phyloP scores from a whole-genome alignment of 192 early-diverging fungal species.

The Radiomyces spectabilis region DNA sequence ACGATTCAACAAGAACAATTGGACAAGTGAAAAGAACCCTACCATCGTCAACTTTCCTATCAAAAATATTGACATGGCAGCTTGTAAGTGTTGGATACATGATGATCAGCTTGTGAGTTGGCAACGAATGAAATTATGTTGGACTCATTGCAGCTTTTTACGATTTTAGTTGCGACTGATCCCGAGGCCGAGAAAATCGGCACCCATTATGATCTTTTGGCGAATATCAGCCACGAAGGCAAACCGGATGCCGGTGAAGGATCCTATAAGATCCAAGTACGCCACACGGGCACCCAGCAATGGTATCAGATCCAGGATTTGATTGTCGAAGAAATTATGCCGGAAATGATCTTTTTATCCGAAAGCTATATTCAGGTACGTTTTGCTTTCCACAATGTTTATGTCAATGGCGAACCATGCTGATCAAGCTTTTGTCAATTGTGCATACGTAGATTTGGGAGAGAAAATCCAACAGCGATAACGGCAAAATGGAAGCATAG shows the following conservation, averaged over 20 bases:
- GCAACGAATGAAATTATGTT: not conserved
- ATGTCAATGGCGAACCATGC: not conserved
- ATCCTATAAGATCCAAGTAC: slow-evolving; percentile 78
- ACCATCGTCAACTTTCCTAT: slow-evolving; percentile 96
- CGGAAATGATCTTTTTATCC: slow-evolving; percentile 90
- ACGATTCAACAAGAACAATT: slow-evolving; percentile 82
- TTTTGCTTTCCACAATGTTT: too few species aligned
- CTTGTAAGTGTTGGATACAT: slow-evolving; percentile 64
- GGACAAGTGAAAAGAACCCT: slow-evolving; percentile 84
- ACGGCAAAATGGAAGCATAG: not conserved
- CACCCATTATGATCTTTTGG: slow-evolving; percentile 78
- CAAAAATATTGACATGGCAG: slow-evolving; percentile 75
- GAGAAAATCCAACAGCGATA: slow-evolving; percentile 5
- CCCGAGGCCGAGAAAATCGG: slow-evolving; percentile 33
- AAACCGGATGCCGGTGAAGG: slow-evolving; percentile 56
- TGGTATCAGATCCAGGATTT: slow-evolving; percentile 97
- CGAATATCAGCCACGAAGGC: slow-evolving; percentile 90
- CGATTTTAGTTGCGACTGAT: slow-evolving; percentile 40
- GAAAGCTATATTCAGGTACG: slow-evolving; percentile 88
- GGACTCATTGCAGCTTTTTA: not conserved
- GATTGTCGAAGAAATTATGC: slow-evolving; percentile 83
- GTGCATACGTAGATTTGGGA: slow-evolving; percentile 22
- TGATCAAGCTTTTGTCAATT: not conserved
- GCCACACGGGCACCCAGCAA: slow-evolving; percentile 69
- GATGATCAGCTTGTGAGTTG: too few species aligned